phyloP scores from a whole-genome alignment of 768 basidiomycete species.

The Leccinum olivaceopallidum region DNA sequence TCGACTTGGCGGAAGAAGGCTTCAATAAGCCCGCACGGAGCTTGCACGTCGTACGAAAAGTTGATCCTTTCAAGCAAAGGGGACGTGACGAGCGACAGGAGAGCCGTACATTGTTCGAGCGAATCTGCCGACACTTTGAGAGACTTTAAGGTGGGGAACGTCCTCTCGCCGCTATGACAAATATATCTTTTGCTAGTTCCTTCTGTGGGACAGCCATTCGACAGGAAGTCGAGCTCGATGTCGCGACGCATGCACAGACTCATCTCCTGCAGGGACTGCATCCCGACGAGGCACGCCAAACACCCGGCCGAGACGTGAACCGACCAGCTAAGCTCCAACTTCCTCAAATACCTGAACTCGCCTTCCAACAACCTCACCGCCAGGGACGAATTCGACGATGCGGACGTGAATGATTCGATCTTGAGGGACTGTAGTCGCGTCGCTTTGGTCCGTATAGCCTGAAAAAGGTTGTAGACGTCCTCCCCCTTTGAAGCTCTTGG shows the following conservation, averaged over 20 bases:
- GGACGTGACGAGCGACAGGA: conserved; percentile 27
- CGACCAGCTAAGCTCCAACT: conserved; percentile 25
- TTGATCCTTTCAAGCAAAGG: conserved; percentile 22
- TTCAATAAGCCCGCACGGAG: conserved; percentile 19
- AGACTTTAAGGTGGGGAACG: conserved; percentile 25
- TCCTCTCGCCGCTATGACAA: conserved; percentile 3
- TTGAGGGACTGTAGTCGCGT: conserved; percentile 18
- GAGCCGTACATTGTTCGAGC: conserved; percentile 31
- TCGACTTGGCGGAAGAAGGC: conserved; percentile 27
- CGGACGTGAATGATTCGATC: conserved; percentile 26
- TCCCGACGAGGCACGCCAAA: conserved; percentile 19
- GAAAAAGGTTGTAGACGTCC: conserved; percentile 24
- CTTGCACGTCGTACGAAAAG: conserved; percentile 31
- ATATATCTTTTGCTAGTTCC: background rate
- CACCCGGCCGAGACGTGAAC: conserved; percentile 27
- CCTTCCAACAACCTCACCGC: conserved; percentile 19
- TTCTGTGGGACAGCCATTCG: conserved; percentile 5
- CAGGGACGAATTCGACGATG: conserved; percentile 8
- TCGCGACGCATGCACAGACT: conserved; percentile 21
- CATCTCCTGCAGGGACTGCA: conserved; percentile 28
- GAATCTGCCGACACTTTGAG: conserved; percentile 26
- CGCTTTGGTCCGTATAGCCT: conserved; percentile 25
- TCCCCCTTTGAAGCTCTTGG: conserved; percentile 22
- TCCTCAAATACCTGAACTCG: conserved; percentile 23
- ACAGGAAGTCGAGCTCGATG: conserved; percentile 17